These are phyloP conservation scores for Nematodospora valgi DNA, from an alignment of 805 yeast species.

Conservation along the genomic window DNA sequence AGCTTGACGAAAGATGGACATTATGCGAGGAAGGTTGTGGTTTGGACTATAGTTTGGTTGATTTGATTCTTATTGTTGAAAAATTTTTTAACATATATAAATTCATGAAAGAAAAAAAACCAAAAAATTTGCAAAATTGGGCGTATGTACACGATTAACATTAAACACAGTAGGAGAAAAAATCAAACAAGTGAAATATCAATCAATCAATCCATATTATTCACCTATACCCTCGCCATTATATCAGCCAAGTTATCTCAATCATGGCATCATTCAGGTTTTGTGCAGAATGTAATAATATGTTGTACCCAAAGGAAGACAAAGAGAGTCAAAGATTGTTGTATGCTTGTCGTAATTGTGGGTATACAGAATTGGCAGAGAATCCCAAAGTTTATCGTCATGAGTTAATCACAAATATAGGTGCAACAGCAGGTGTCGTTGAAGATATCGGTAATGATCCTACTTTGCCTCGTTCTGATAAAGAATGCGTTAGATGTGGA, in stretches of 20 bases:
- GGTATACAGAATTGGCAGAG: conserved; percentile 88
- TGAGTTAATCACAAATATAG: conserved; percentile 87
- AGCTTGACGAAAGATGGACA: conserved; percentile 26
- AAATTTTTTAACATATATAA: neutral
- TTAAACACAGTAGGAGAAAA: neutral
- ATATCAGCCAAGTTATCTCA: no score
- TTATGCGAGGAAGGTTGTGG: neutral
- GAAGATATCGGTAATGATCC: conserved; percentile 96
- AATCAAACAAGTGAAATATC: neutral
- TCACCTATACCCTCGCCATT: no score
- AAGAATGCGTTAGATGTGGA: conserved; percentile 87
- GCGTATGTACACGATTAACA: conserved; percentile 4
- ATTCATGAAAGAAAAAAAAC: conserved; percentile 1
- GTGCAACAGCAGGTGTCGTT: conserved; percentile 95
- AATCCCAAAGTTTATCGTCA: conserved; percentile 86
- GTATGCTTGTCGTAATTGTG: conserved; percentile 92
- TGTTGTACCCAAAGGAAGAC: conserved; percentile 97
- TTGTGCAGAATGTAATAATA: conserved; percentile 95
- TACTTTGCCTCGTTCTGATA: conserved; percentile 94
- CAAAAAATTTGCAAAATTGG: neutral
- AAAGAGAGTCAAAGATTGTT: conserved; percentile 70
- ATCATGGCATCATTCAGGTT: conserved; percentile 89
- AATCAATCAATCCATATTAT: neutral
- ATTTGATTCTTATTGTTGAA: neutral
- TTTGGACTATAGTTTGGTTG: neutral